Conservation (phyloP, 805 yeast genomes). For the Lachancea dasiensis region DNA sequence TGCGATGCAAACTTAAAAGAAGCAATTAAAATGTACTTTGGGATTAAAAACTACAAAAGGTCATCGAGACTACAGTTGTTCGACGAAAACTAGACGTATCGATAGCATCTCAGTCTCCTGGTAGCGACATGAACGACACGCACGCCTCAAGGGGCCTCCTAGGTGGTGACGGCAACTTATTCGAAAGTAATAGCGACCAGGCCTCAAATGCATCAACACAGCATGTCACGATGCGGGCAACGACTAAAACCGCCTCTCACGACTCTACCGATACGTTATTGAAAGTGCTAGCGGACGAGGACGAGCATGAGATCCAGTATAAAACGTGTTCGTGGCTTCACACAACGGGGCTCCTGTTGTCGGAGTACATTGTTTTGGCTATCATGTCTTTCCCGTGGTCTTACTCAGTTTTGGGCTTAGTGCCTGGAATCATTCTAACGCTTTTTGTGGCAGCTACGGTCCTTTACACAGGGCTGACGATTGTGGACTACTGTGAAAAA, state of each 20-base stretch:
- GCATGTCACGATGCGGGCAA: not conserved
- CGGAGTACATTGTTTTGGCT: conserved; percentile 57
- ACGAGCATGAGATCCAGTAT: conserved; percentile 37
- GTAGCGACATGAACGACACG: not conserved
- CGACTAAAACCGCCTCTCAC: not conserved
- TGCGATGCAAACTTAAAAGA: too few species aligned
- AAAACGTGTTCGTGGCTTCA: conserved; percentile 51
- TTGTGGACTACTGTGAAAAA: conserved; percentile 48
- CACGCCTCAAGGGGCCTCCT: not conserved
- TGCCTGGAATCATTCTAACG: conserved; percentile 53
- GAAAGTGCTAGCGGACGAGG: conserved; percentile 16
- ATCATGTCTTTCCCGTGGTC: conserved; percentile 66
- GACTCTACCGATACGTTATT: conserved; percentile 5
- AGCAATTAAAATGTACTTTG: too few species aligned
- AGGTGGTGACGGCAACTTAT: too few species aligned
- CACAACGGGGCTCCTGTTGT: conserved; percentile 53
- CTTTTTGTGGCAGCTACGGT: conserved; percentile 45
- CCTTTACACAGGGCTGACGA: conserved; percentile 49
- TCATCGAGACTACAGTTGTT: too few species aligned
- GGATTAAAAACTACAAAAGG: too few species aligned
- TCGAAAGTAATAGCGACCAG: not conserved
- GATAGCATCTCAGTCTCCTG: too few species aligned
- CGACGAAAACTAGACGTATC: too few species aligned
- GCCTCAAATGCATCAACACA: not conserved
- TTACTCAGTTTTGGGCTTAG: conserved; percentile 51